Base-by-base conservation (phyloP, 2,329 filamentous ascomycete species). In the Capronia epimyces region DNA sequence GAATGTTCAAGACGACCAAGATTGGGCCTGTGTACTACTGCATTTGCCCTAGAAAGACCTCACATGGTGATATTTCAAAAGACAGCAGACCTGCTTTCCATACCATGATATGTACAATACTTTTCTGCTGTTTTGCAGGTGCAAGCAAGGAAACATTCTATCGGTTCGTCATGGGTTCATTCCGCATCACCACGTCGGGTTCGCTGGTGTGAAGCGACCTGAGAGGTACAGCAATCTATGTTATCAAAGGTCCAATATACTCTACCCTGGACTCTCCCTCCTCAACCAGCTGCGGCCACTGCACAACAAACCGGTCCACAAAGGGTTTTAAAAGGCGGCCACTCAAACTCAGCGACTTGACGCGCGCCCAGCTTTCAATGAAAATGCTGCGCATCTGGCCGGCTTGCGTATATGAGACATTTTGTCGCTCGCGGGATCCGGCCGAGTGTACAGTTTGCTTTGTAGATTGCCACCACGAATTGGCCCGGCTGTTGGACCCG, bases 291-390 rank as follows among this genome's bases (percentile, higher is more conserved):
- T 73, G 69, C 52, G 80, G 75, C 76, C 91, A 93, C 73, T 96
- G 90, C 49, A 95, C 89, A 46, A 94, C 67, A 63, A 94, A 87
- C 43, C 83, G 72, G 68, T 95, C 87, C 42, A 86, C 86, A 34
- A 94, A 72, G 58, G 74, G 71, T 51, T 84, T 69, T 50, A 98
- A 73, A 31, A 97, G 71, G 65, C 81, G 84, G 0, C 91, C 93
- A 31, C 88, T 95, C 52, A 96, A 67, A 70, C 91, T 97, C 58
- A 97, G 69, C 10, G 80, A 84, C 58, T 78, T 83, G 13, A 95
- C 87, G 13, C 93, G 79, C 2, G 93, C 91, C 84, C 90, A 96
- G 16, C 87, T 93, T 74, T 98, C 93, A 22, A 96, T 80, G 66
- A 93, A 98, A 12, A 97, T 74, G 8, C 86, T 83, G 56, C 82